These are phyloP conservation scores for Cryptosporidium ubiquitum DNA, from an alignment of 169 alveolate species.

Conservation along the genomic window DNA sequence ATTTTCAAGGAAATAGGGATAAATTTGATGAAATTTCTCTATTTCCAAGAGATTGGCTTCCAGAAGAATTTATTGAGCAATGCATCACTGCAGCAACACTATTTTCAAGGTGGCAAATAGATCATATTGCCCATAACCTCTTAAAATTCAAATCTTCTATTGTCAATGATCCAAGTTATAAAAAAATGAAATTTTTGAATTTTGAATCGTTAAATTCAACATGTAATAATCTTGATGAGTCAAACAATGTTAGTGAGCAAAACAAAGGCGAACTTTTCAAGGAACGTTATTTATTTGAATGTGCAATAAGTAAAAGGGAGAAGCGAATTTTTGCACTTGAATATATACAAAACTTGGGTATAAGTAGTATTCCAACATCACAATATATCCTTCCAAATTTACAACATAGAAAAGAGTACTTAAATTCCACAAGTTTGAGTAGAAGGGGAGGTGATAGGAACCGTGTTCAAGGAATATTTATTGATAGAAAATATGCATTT, in stretches of 20 bases:
- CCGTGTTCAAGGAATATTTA: constrained; percentile 66
- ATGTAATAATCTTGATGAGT: not conserved
- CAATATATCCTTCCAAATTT: constrained; percentile 57
- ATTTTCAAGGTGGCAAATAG: constrained; percentile 67
- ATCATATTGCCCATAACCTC: constrained; percentile 75
- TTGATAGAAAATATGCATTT: constrained; percentile 73
- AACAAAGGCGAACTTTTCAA: not conserved
- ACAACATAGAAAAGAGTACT: constrained; percentile 21
- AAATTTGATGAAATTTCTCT: constrained; percentile 72
- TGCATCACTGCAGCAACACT: constrained; percentile 79
- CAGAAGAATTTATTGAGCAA: constrained; percentile 79
- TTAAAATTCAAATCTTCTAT: constrained; percentile 37
- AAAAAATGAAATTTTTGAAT: constrained; percentile 5
- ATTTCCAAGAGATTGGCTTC: constrained; percentile 80
- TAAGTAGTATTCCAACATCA: constrained; percentile 23
- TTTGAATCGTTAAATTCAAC: not conserved
- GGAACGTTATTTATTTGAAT: not conserved
- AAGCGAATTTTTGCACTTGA: constrained; percentile 59
- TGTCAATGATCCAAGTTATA: not conserved
- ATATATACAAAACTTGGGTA: constrained; percentile 56
- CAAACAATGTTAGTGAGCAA: not conserved
- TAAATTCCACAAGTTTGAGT: constrained; percentile 55
- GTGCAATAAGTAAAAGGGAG: constrained; percentile 28
- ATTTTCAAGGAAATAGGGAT: constrained; percentile 70
- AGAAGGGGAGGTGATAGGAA: constrained; percentile 72